Evolutionary conservation across 192 early-diverging fungal genomes (phyloP), one percentile per base, ranked within the genome.

Genomic region (Podila epigama): DNA sequence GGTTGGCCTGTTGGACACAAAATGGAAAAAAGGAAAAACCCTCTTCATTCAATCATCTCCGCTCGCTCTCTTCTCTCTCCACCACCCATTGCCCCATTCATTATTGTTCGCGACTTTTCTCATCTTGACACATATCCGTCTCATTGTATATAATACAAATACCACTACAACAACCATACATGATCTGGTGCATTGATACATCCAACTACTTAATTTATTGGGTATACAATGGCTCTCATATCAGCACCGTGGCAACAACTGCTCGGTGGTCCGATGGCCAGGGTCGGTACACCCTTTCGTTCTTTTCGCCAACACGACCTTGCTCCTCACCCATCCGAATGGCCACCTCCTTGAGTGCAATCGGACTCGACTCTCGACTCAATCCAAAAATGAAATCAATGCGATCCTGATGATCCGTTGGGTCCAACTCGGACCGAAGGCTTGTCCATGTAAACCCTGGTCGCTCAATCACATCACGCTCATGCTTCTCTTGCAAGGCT

Each of bases 241-340:
- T 13, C 5, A 77, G 22, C 12, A 77, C 73, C n/a, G 66, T 77
- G 10, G 73, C 73, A 6, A 77, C 28, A 20, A 77, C 73, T 10
- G 73, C 66, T 11, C 73, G 65, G 35, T 77, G 73, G 36, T 77
- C 73, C 20, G 73, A 77, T 5, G 73, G 73, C 73, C 73, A 77
- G 13, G 66, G 73, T 22, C 42, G 68, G 4, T 36, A 51, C 10
- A 68, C 56, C 36, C 64, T 77, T 5, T 68, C 73, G 28, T 77
- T 77, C 55, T 77, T 77, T 28, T 77, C 73, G 36, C 73, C 73
- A 6, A 48, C 39, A 6, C 73, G 27, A 3, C 50, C 22, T 4
- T 59, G 1, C 20, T 77, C 73, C 66, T 77, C 73, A 13, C 73
- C 73, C 60, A 77, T 63, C 48, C 51, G 57, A 37, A 63, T 58